These are phyloP conservation scores for Neckera pumila DNA, from an alignment of 225 moss, liverwort and hornwort species.

Conservation along the genomic window DNA sequence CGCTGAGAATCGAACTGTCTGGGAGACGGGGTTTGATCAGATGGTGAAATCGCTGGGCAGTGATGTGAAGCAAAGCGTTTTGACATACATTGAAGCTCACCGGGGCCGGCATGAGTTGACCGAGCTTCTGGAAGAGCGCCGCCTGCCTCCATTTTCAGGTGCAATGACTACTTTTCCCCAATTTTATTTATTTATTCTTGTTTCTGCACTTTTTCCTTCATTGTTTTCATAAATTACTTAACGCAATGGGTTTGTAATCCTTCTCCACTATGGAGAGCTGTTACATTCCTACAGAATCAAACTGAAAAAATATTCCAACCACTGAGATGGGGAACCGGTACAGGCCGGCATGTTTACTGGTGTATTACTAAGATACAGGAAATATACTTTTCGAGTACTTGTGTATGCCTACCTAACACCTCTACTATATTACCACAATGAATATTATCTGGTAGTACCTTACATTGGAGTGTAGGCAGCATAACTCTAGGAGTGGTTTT, in stretches of 20 bases:
- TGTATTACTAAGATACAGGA: neutral
- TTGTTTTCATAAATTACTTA: neutral
- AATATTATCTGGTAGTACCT: neutral
- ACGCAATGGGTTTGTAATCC: neutral
- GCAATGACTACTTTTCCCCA: neutral
- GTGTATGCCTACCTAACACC: neutral
- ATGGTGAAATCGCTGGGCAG: neutral
- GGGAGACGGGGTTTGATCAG: slow-evolving; percentile 13
- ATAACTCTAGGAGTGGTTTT: neutral
- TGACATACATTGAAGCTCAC: slow-evolving; percentile 20
- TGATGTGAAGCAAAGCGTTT: neutral
- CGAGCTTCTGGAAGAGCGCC: slow-evolving; percentile 31
- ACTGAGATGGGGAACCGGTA: neutral
- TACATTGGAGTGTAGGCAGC: neutral
- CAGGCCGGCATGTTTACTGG: neutral
- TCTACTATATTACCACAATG: neutral
- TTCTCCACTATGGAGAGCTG: neutral
- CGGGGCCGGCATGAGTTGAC: slow-evolving; percentile 20
- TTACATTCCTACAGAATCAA: neutral
- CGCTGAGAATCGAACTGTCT: neutral
- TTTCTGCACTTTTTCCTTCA: neutral
- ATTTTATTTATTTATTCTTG: neutral
- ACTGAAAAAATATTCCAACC: neutral
- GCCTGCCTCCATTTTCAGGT: slow-evolving; percentile 8
- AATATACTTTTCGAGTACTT: neutral